Evolutionary conservation across 768 basidiomycete species (phyloP), one percentile per base, ranked within the genome.

Genomic region (Boletus tylopilopsis): DNA sequence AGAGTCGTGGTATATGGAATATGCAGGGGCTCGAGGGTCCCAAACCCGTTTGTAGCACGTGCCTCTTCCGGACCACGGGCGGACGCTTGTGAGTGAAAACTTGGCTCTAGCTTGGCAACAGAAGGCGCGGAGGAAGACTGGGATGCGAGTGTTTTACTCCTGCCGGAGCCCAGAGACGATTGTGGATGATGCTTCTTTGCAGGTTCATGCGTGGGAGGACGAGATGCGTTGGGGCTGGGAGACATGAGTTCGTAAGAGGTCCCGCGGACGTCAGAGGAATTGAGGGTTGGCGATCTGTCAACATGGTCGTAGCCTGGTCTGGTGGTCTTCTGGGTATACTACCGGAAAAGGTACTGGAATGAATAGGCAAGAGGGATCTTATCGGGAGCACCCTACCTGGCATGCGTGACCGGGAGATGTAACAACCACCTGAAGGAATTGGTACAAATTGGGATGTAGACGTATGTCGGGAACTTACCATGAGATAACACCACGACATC

Each of bases 401-500:
- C 64, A 68, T 6, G 88, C 88, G 57, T 76, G 74, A 15, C 89
- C 89, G 33, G 89, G 87, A 0, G 84, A 66, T 6, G 84, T 89
- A 6, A 79, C 51, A 8, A 87, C 67, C 34, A 84, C 76, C 87
- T 90, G 56, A 3, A 21, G 40, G n/a, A 21, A 36, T 38, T 7
- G 19, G 29, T n/a, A 45, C 39, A 25, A n/a, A 42, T 43, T 23
- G 19, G n/a, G 29, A 29, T 12, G n/a, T 13, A 33, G 36, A n/a
- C 24, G 12, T 41, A 35, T 9, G 27, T 16, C 43, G 40, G 24
- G 41, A 23, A 64, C 77, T 43, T 47, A 90, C 91, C 77, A 79
- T 81, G 19, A 77, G 47, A 68, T 94, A 95, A 13, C 84, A 77
- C 91, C 91, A 93, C 0, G 84, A 37, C 74, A 82, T 76, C 78